A percentile compares a stretch with the other conserved stretches of the same genome.
These are phyloP conservation scores for Solioccasus polychromus DNA, from an alignment of 768 basidiomycete genomes.

Conservation along the genomic window DNA sequence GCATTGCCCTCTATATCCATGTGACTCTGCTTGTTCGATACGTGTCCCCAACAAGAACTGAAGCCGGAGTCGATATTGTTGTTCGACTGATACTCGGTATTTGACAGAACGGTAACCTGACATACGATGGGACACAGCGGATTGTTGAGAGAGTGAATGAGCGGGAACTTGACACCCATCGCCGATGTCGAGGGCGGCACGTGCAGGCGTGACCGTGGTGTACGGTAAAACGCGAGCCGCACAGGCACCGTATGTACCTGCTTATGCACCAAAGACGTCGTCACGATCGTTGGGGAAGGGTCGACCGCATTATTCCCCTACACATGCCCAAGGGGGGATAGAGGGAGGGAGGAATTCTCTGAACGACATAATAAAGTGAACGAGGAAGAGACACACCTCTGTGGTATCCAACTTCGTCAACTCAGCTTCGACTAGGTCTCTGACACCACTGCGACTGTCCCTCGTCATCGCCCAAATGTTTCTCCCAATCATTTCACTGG, in stretches of 20 bases:
- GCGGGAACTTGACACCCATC: background rate
- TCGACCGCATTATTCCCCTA: slow-evolving; percentile 13
- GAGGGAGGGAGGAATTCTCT: background rate
- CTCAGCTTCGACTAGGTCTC: slow-evolving; percentile 26
- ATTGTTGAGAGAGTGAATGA: slow-evolving; percentile 17
- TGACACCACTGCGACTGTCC: slow-evolving; percentile 15
- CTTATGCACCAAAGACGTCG: slow-evolving; percentile 38
- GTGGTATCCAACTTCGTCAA: slow-evolving; percentile 20
- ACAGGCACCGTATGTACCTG: slow-evolving; percentile 31
- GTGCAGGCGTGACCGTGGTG: slow-evolving; percentile 18
- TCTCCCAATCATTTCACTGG: slow-evolving; percentile 51
- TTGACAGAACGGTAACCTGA: slow-evolving; percentile 24
- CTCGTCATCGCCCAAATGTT: slow-evolving; percentile 39
- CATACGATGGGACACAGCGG: slow-evolving; percentile 29
- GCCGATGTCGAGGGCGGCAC: slow-evolving; percentile 1
- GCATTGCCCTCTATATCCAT: background rate
- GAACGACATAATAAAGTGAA: background rate
- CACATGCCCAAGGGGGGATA: background rate
- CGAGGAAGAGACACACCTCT: slow-evolving; percentile 12
- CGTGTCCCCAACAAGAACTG: background rate
- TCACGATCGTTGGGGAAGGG: slow-evolving; percentile 18
- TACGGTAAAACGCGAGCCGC: slow-evolving; percentile 38
- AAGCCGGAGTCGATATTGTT: background rate
- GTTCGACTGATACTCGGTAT: background rate
- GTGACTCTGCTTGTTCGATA: background rate